Evolutionary conservation across 768 basidiomycete species (phyloP), one percentile per base, ranked within the genome.

Genomic region (Pleurotus tuoliensis): DNA sequence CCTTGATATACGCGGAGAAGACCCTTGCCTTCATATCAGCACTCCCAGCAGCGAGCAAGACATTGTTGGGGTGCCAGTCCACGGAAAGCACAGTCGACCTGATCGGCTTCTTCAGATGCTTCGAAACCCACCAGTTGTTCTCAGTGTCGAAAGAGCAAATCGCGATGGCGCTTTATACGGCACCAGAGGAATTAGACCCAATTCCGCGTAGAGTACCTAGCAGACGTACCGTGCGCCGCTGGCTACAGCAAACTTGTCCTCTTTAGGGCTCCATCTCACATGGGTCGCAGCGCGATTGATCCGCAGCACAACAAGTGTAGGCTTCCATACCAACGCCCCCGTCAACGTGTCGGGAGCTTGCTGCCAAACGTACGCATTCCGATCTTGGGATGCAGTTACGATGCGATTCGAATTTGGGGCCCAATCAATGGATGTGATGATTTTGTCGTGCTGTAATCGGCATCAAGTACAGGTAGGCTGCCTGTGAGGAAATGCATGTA

Each of bases 1-100:
- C 97, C 77, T 99, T 99, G 76, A 98, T 95, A 71, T 93, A 98
- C 3, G 94, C 97, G 1, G 95, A 98, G 71, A 98, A 92, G 6
- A 99, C 97, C 16, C 95, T 83, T 9, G 97, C 97, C 72, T 96
- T 96, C 84, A 93, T 93, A 67, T 99, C 97, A 0, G 96, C 94
- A 57, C 92, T 88, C n/a, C 97, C 97, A 37, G 96, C 90, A 3
- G 96, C 97, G 24, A 99, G 84, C 5, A 99, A 78, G 12, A 98
- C 95, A 67, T 97, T 98, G 79, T 98, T 98, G 24, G 97, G 95
- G 68, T 99, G 97, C 97, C 97, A 99, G 62, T 98, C 96, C 62
- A 99, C 76, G 4, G 87, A 84, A 41, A 98, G 78, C 12, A 99
- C 95, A 1, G 97, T 99, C 3, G 94, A 94, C 61, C 94, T 76